phyloP scores from a whole-genome alignment of 768 basidiomycete species.

The Mrakia hoshinonis region DNA sequence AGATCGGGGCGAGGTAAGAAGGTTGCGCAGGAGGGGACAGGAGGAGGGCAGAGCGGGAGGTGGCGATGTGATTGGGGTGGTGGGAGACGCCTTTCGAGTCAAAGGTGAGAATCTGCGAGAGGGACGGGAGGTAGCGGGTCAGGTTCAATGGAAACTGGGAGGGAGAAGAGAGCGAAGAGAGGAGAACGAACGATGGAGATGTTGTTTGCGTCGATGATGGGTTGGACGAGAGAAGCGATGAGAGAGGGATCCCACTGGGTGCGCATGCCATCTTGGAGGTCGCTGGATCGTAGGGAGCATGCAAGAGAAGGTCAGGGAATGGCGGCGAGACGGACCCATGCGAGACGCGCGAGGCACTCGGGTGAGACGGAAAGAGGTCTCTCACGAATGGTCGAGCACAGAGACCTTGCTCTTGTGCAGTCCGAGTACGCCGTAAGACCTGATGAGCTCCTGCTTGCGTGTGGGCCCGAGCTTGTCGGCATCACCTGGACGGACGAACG shows the following conservation, averaged over 20 bases:
- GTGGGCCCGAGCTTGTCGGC: conserved; percentile 63
- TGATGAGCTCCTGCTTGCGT: conserved; percentile 54
- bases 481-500: conserved; percentile 46
- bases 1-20: neutral
- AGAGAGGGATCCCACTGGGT: conserved; percentile 50
- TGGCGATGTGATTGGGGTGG: conserved; percentile 76
- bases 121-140: neutral
- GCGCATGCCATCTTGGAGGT: conserved; percentile 68
- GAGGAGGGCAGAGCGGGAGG: conserved; percentile 51
- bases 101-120: conserved; percentile 69
- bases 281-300: conserved; percentile 39
- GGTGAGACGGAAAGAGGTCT: conserved; percentile 23
- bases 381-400: conserved; percentile 68
- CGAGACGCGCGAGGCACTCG: neutral
- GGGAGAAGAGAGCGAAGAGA: neutral
- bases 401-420: conserved; percentile 46
- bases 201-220: conserved; percentile 51
- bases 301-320: neutral
- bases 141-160: neutral
- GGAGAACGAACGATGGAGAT: conserved; percentile 54
- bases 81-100: conserved; percentile 64
- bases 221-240: conserved; percentile 49
- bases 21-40: neutral
- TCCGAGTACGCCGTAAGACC: conserved; percentile 61
- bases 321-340: conserved; percentile 1